phyloP scores from a whole-genome alignment of 192 early-diverging fungal genomes.

The Tieghemiomyces parasiticus region DNA sequence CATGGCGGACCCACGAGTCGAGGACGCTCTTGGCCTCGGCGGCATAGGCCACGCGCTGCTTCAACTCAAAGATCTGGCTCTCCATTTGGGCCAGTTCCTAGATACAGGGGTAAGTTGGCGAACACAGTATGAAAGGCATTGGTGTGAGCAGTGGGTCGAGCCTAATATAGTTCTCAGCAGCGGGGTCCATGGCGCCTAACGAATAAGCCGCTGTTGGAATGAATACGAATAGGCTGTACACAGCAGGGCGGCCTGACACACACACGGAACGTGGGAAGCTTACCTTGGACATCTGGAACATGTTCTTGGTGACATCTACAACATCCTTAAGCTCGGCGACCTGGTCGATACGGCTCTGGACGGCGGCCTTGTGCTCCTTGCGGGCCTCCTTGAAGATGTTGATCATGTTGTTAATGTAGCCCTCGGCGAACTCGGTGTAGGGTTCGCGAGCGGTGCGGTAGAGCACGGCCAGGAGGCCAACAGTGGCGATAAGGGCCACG shows the following conservation, averaged over 20 bases:
- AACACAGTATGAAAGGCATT: neutral
- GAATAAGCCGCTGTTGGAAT: neutral
- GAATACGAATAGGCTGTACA: neutral
- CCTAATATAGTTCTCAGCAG: neutral
- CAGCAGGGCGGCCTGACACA: neutral
- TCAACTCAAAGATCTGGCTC: conserved; percentile 85
- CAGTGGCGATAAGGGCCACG: conserved; percentile 64
- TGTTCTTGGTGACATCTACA: conserved; percentile 81
- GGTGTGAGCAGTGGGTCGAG: neutral
- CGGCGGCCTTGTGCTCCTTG: conserved; percentile 80
- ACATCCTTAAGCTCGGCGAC: conserved; percentile 86
- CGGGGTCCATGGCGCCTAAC: neutral
- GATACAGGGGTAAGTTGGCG: too few relatives aligned
- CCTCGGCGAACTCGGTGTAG: conserved; percentile 60
- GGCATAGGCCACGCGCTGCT: conserved; percentile 75
- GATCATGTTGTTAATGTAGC: conserved; percentile 58
- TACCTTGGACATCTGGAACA: conserved; percentile 88
- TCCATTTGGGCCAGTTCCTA: conserved; percentile 84
- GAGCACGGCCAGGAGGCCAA: conserved; percentile 62
- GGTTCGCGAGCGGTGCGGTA: conserved; percentile 71
- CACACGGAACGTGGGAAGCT: neutral
- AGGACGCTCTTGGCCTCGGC: conserved; percentile 73
- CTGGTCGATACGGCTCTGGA: conserved; percentile 77
- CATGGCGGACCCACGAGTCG: conserved; percentile 96
- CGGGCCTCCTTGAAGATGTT: conserved; percentile 69